These are phyloP conservation scores for Colletotrichum sp. DNA, from an alignment of 2,329 filamentous ascomycete genomes.

Conservation along the genomic window DNA sequence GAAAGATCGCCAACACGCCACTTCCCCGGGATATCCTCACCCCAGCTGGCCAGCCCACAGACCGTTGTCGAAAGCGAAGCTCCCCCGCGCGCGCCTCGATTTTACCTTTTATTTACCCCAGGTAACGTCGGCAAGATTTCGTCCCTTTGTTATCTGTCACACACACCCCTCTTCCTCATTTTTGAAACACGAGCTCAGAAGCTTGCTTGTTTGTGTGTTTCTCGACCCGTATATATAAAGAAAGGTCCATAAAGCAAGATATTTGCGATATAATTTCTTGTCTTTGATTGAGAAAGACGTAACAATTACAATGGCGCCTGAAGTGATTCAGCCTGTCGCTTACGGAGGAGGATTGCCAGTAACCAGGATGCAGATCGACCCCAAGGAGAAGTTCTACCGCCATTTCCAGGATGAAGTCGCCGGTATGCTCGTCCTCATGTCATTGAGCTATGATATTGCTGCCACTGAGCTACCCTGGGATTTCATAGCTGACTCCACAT, in stretches of 20 bases:
- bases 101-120: background rate
- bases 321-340: slow-evolving; percentile 21
- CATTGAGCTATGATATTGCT: background rate
- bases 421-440: background rate
- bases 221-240: background rate
- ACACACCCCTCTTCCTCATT: background rate
- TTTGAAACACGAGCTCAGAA: slow-evolving; percentile 7
- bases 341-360: slow-evolving; percentile 17
- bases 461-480: background rate
- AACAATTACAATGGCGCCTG: slow-evolving; percentile 17
- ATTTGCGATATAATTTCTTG: background rate
- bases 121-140: background rate
- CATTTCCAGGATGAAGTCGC: slow-evolving; percentile 80
- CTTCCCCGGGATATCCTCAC: slow-evolving; percentile 2
- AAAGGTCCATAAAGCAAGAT: background rate
- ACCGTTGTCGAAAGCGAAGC: background rate
- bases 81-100: background rate
- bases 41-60: background rate
- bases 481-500: background rate
- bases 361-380: slow-evolving; percentile 43
- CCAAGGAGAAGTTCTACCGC: slow-evolving; percentile 83
- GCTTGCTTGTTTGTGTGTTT: background rate
- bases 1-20: background rate
- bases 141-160: background rate
- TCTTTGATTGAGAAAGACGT: background rate